Conservation (phyloP, 176 grass and related monocot species). For the Oryza glaberrima region DNA sequence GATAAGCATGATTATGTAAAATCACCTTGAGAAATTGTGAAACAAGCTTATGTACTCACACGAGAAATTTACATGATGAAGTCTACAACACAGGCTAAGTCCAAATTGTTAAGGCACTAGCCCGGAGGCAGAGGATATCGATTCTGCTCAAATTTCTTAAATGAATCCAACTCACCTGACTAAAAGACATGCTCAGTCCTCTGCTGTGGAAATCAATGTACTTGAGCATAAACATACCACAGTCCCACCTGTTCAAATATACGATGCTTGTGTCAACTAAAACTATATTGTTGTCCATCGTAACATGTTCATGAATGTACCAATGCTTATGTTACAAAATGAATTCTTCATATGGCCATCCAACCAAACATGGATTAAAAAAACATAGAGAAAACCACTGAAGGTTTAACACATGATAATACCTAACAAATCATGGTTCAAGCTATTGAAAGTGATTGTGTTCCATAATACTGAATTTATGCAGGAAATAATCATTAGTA, state of each 20-base stretch:
- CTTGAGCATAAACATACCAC: conserved; percentile 97
- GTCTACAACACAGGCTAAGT: conserved; percentile 2
- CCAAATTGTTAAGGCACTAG: neutral
- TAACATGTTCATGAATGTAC: conserved; percentile 1
- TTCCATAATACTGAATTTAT: conserved; percentile 27
- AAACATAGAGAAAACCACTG: neutral
- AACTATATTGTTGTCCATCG: neutral
- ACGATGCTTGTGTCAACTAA: neutral
- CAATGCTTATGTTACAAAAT: conserved; percentile 28
- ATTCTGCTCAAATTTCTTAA: neutral
- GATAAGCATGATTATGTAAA: neutral
- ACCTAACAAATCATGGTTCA: neutral
- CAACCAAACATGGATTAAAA: conserved; percentile 28
- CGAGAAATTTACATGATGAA: no score
- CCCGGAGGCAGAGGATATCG: neutral
- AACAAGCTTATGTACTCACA: neutral
- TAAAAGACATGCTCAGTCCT: conserved; percentile 62
- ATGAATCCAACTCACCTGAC: conserved; percentile 52
- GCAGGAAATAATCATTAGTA: neutral
- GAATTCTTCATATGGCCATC: neutral
- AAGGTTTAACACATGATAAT: neutral
- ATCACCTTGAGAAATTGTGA: neutral
- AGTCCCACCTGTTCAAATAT: conserved; percentile 65
- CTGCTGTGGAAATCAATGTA: conserved; percentile 86
- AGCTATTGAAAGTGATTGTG: neutral